These are phyloP conservation scores for Debaryomycetaceae sp. DNA, from an alignment of 1,139 yeast genomes.

Conservation along the genomic window DNA sequence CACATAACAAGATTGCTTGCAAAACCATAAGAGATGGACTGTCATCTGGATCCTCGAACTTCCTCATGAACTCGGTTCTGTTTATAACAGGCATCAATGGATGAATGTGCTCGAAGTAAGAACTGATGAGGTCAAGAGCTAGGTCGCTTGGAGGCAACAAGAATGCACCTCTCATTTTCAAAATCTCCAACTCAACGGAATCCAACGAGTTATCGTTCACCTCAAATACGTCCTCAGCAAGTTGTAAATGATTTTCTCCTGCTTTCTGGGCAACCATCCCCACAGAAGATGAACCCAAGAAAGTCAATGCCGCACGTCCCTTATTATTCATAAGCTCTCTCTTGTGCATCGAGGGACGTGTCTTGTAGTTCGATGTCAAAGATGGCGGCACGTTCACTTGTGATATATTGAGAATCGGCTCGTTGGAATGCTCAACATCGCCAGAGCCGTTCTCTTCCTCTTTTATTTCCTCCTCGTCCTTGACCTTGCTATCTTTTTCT, in stretches of 20 bases:
- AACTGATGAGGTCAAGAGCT: slow-evolving; percentile 58
- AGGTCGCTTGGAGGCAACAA: slow-evolving; percentile 60
- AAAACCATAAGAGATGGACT: slow-evolving; percentile 67
- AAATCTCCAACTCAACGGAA: slow-evolving; percentile 64
- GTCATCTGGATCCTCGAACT: slow-evolving; percentile 53
- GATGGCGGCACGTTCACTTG: slow-evolving; percentile 46
- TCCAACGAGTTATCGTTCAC: slow-evolving; percentile 43
- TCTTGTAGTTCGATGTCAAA: slow-evolving; percentile 39
- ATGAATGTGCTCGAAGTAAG: slow-evolving; percentile 65
- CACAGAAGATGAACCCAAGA: slow-evolving; percentile 40
- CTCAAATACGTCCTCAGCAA: slow-evolving; percentile 42
- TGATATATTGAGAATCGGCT: slow-evolving; percentile 43
- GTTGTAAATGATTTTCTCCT: slow-evolving; percentile 44
- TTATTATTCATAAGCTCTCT: slow-evolving; percentile 28
- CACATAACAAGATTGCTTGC: slow-evolving; percentile 68
- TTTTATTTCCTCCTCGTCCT: slow-evolving; percentile 3
- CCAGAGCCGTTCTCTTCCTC: neutral
- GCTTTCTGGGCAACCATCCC: slow-evolving; percentile 40
- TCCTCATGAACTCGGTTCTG: slow-evolving; percentile 57
- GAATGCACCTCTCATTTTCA: slow-evolving; percentile 71
- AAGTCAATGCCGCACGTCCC: slow-evolving; percentile 33
- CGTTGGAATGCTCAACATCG: slow-evolving; percentile 14
- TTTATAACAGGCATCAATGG: slow-evolving; percentile 73
- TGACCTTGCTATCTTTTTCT: neutral
- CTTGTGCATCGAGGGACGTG: slow-evolving; percentile 38